Conservation (phyloP, 768 basidiomycete species). For the Neoboletus magnificus region DNA sequence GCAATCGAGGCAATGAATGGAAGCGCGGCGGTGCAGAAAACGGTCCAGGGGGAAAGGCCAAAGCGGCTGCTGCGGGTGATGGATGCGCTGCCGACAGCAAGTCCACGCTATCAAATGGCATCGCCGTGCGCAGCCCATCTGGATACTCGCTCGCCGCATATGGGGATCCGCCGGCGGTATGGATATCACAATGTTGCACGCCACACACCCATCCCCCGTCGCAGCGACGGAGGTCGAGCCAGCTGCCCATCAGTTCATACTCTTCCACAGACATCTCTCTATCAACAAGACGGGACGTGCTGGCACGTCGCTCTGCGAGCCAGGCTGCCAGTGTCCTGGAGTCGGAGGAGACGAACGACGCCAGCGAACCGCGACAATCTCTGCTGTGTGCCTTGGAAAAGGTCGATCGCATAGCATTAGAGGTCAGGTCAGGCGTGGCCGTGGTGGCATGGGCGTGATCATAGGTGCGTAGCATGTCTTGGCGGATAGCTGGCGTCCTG, state of each 20-base stretch:
- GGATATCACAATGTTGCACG: conserved; percentile 28
- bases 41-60: conserved; percentile 12
- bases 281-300: conserved; percentile 27
- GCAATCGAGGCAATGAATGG: conserved; percentile 26
- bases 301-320: conserved; percentile 39
- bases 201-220: conserved; percentile 30
- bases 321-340: conserved; percentile 33
- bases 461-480: conserved; percentile 8
- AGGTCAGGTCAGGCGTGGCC: not conserved
- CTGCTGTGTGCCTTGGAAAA: conserved; percentile 11
- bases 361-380: conserved; percentile 21
- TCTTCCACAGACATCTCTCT: conserved; percentile 43
- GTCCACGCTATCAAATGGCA: conserved; percentile 26
- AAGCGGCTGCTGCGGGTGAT: conserved; percentile 4
- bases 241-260: conserved; percentile 48
- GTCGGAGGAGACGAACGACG: conserved; percentile 33
- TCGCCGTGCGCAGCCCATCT: conserved; percentile 20
- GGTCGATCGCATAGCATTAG: conserved; percentile 4
- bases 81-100: conserved; percentile 2
- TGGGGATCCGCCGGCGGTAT: conserved; percentile 33
- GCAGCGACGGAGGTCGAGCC: conserved; percentile 33
- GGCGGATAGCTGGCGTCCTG: conserved; percentile 6
- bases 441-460: conserved; percentile 2
- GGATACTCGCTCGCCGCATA: conserved; percentile 22
- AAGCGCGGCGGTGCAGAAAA: conserved; percentile 18